A percentile compares a stretch with the other conserved stretches of the same genome.
phyloP scores from a whole-genome alignment of 1,139 yeast species.

The Suzukiozyma palmioleophila region DNA sequence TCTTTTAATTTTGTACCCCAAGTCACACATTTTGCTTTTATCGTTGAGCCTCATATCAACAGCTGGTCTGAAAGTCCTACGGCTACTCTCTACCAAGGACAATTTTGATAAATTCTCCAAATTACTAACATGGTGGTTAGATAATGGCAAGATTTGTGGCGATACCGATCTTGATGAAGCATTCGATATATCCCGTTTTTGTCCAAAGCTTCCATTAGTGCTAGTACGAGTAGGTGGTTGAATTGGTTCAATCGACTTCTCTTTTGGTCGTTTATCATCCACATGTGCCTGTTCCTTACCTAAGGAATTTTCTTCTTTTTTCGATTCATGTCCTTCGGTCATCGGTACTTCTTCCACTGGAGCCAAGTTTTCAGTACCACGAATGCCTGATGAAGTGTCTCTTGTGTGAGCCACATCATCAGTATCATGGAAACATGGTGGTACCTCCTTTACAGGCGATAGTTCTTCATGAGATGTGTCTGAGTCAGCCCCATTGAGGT shows the following conservation, averaged over 20 bases:
- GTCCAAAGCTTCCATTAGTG: neutral
- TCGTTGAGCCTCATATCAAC: slow-evolving; percentile 18
- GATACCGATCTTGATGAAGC: neutral
- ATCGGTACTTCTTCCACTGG: neutral
- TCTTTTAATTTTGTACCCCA: slow-evolving; percentile 41
- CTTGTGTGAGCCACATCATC: neutral
- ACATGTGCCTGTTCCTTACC: neutral
- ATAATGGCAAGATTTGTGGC: neutral
- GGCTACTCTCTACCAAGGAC: slow-evolving; percentile 1
- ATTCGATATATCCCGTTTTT: neutral
- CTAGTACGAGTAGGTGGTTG: neutral
- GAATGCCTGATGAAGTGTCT: neutral
- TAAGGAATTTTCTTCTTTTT: neutral
- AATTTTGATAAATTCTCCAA: neutral
- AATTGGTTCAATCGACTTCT: neutral
- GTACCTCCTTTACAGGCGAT: slow-evolving; percentile 22
- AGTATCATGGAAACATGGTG: slow-evolving; percentile 4
- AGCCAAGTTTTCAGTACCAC: neutral
- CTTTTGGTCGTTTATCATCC: slow-evolving; percentile 1
- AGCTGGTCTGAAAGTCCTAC: slow-evolving; percentile 5
- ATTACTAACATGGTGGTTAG: neutral
- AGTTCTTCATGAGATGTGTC: slow-evolving; percentile 8
- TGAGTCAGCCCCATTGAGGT: neutral
- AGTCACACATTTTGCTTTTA: slow-evolving; percentile 33
- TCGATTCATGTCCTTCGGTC: neutral